A percentile compares a stretch with the other conserved stretches of the same genome.
Conservation (phyloP, 106 monocot species). For the Posidonia australis region DNA sequence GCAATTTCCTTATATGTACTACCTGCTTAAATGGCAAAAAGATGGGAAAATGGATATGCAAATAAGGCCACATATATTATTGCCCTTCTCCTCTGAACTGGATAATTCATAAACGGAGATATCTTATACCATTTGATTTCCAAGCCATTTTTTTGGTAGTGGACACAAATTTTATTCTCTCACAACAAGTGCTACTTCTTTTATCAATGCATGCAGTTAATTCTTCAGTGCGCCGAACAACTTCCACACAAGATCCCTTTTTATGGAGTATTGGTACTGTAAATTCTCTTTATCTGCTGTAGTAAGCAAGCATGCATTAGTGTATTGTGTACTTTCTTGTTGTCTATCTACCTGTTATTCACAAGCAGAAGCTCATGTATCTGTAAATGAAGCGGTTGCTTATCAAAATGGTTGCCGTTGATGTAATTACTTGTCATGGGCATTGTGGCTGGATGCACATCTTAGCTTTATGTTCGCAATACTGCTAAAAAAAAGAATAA, state of each 20-base stretch:
- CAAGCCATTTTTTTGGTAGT: not conserved
- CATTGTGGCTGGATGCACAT: not conserved
- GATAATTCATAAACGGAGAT: no score
- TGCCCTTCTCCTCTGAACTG: no score
- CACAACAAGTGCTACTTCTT: not conserved
- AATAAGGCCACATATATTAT: no score
- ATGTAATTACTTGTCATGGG: not conserved
- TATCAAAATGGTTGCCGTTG: not conserved
- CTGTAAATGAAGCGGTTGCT: not conserved
- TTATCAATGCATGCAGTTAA: constrained; percentile 35
- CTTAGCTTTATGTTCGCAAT: not conserved
- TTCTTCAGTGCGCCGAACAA: constrained; percentile 86
- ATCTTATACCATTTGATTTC: no score
- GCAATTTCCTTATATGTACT: not conserved
- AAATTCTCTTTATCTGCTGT: not conserved
- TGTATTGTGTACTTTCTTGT: not conserved
- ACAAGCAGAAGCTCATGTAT: not conserved
- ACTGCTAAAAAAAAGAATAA: no score
- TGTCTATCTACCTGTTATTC: constrained; percentile 1
- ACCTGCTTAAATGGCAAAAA: no score
- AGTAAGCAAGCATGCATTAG: no score
- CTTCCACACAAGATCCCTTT: constrained; percentile 91
- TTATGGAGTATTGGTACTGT: constrained; percentile 79
- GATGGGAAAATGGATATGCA: no score
- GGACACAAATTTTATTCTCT: not conserved